Conservation (phyloP, 371 early-diverging fungal species). For the Apophysomyces variabilis region DNA sequence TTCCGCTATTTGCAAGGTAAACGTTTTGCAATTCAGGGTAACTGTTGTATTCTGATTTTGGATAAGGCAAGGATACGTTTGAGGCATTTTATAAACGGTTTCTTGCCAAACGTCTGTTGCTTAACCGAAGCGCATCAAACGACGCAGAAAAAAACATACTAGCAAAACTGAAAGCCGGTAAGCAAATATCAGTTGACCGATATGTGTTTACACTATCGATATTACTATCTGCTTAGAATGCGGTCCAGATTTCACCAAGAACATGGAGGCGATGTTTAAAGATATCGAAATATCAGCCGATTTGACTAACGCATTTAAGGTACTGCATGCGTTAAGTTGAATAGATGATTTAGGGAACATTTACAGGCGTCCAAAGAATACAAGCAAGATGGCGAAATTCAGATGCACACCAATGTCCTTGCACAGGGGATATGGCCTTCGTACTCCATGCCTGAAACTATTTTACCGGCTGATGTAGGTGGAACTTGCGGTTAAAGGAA, state of each 20-base stretch:
- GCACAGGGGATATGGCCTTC: constrained; percentile 92
- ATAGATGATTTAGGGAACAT: not conserved
- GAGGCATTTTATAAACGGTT: constrained; percentile 94
- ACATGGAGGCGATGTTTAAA: constrained; percentile 93
- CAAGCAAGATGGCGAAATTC: constrained; percentile 60
- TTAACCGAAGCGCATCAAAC: constrained; percentile 72
- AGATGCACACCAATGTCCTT: constrained; percentile 80
- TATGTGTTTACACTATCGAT: not conserved
- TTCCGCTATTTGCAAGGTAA: constrained; percentile 87
- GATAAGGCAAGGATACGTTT: constrained; percentile 87
- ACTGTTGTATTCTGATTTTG: not conserved
- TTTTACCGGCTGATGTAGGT: constrained; percentile 71
- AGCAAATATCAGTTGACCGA: not conserved
- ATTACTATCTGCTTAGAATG: constrained; percentile 64
- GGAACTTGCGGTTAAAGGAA: not conserved
- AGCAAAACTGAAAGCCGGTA: constrained; percentile 77
- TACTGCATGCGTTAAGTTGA: constrained; percentile 27
- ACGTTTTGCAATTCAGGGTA: no score
- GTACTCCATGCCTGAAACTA: constrained; percentile 69
- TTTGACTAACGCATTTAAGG: constrained; percentile 58
- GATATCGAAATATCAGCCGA: constrained; percentile 86
- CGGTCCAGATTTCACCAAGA: constrained; percentile 87
- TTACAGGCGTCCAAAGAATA: constrained; percentile 22
- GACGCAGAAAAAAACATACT: constrained; percentile 89
- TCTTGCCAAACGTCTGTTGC: constrained; percentile 86